These are phyloP conservation scores for Mycena capillaripes DNA, from an alignment of 768 basidiomycete species.

Conservation along the genomic window DNA sequence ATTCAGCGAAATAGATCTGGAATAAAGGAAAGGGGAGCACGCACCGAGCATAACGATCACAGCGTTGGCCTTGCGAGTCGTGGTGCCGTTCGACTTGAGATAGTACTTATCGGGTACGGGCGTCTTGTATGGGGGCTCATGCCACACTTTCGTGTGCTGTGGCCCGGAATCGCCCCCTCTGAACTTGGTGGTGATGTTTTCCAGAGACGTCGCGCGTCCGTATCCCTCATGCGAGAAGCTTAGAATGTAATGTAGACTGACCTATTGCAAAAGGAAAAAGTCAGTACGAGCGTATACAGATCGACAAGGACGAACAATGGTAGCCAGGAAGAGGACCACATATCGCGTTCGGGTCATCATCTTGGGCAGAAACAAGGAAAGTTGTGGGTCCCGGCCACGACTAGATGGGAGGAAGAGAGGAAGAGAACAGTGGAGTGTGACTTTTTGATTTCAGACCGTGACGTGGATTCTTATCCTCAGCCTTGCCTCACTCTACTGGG, in stretches of 20 bases:
- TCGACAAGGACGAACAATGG: slow-evolving; percentile 44
- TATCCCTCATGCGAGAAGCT: slow-evolving; percentile 77
- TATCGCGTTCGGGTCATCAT: slow-evolving; percentile 75
- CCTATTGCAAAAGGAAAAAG: slow-evolving; percentile 26
- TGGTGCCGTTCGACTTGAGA: slow-evolving; percentile 49
- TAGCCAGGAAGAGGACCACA: slow-evolving; percentile 61
- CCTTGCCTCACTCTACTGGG: too few species aligned
- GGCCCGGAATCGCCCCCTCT: slow-evolving; percentile 29
- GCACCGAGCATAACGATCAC: slow-evolving; percentile 83
- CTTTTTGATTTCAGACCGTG: too few species aligned
- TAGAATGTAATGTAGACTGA: slow-evolving; percentile 74
- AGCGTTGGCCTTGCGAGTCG: slow-evolving; percentile 80
- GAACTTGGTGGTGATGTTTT: slow-evolving; percentile 55
- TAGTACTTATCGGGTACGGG: slow-evolving; percentile 75
- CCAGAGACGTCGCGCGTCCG: slow-evolving; percentile 69
- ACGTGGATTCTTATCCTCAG: too few species aligned
- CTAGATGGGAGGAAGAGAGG: background rate
- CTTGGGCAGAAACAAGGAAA: slow-evolving; percentile 34
- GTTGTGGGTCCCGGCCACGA: background rate
- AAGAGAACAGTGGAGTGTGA: too few species aligned
- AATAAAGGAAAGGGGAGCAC: background rate
- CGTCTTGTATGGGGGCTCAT: slow-evolving; percentile 66
- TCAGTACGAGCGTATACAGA: background rate
- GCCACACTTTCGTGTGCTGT: slow-evolving; percentile 31
- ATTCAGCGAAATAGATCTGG: background rate